Conservation (phyloP, 768 basidiomycete species). For the Hirschioporus abietinus region DNA sequence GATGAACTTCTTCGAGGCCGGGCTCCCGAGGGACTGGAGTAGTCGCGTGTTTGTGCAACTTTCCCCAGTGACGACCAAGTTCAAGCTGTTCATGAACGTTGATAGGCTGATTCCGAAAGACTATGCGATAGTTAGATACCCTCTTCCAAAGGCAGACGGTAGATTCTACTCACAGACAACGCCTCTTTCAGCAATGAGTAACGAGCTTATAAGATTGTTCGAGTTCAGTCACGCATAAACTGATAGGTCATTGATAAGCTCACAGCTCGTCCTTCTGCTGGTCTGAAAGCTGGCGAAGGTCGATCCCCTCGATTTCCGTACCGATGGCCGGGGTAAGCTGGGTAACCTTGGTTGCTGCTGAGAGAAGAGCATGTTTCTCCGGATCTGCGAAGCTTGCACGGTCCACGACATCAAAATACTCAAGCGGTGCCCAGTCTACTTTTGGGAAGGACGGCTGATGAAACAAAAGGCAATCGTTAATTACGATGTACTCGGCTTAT, state of each 20-base stretch:
- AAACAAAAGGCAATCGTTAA: not conserved
- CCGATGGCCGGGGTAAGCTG: slow-evolving; percentile 70
- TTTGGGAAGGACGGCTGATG: slow-evolving; percentile 59
- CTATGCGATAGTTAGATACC: slow-evolving; percentile 26
- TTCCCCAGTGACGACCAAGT: slow-evolving; percentile 67
- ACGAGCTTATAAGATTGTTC: slow-evolving; percentile 37
- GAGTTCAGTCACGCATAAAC: slow-evolving; percentile 11
- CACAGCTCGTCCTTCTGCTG: slow-evolving; percentile 78
- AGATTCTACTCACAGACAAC: slow-evolving; percentile 56
- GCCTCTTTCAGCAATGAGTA: slow-evolving; percentile 70
- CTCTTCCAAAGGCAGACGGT: slow-evolving; percentile 3
- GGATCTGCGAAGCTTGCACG: slow-evolving; percentile 66
- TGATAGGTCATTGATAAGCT: slow-evolving; percentile 16
- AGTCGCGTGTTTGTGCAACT: slow-evolving; percentile 78
- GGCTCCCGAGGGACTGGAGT: slow-evolving; percentile 66
- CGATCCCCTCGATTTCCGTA: slow-evolving; percentile 68
- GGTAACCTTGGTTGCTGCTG: slow-evolving; percentile 60
- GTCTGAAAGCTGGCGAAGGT: slow-evolving; percentile 61
- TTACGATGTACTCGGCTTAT: not conserved
- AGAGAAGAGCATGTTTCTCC: slow-evolving; percentile 57
- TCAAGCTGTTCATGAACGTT: slow-evolving; percentile 64
- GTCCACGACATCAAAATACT: slow-evolving; percentile 54
- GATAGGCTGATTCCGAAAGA: slow-evolving; percentile 73
- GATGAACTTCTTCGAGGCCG: slow-evolving; percentile 73
- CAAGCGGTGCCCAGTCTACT: slow-evolving; percentile 59